Evolutionary conservation across 805 yeast genomes (phyloP).

Genomic region (Lipomyces kockii): DNA sequence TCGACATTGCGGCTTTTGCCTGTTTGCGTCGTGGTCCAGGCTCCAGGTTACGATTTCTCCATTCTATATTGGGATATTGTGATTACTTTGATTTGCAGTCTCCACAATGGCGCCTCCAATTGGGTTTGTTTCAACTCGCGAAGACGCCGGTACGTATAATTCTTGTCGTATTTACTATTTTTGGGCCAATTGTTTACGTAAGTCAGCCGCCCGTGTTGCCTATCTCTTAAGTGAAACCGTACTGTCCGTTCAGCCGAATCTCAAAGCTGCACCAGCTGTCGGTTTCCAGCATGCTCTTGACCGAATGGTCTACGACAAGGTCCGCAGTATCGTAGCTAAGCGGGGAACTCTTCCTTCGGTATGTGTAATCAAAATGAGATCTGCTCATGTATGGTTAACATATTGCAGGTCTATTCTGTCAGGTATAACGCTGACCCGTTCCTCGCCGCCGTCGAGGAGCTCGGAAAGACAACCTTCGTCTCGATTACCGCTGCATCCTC

Average conservation of each 20-base stretch:
- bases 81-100: not conserved
- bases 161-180: not conserved
- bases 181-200: not conserved
- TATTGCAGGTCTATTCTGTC: conserved; percentile 39
- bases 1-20: not conserved
- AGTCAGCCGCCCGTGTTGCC: conserved; percentile 35
- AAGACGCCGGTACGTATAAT: conserved; percentile 31
- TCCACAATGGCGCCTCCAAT: conserved; percentile 27
- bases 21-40: not conserved
- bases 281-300: conserved; percentile 32
- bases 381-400: conserved; percentile 2
- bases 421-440: conserved; percentile 61
- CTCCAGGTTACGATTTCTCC: not conserved
- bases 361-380: conserved; percentile 7
- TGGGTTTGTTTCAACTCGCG: conserved; percentile 29
- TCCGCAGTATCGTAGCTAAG: conserved; percentile 32
- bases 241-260: conserved; percentile 32
- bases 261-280: conserved; percentile 9
- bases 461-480: conserved; percentile 42
- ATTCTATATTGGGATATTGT: not conserved
- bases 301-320: conserved; percentile 25
- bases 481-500: conserved; percentile 60
- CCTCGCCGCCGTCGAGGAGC: conserved; percentile 49
- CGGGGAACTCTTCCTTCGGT: conserved; percentile 33
- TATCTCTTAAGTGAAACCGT: conserved; percentile 34